Evolutionary conservation across 1,284 basidiomycete genomes (phyloP).

Genomic region (Vanrija humicola): DNA sequence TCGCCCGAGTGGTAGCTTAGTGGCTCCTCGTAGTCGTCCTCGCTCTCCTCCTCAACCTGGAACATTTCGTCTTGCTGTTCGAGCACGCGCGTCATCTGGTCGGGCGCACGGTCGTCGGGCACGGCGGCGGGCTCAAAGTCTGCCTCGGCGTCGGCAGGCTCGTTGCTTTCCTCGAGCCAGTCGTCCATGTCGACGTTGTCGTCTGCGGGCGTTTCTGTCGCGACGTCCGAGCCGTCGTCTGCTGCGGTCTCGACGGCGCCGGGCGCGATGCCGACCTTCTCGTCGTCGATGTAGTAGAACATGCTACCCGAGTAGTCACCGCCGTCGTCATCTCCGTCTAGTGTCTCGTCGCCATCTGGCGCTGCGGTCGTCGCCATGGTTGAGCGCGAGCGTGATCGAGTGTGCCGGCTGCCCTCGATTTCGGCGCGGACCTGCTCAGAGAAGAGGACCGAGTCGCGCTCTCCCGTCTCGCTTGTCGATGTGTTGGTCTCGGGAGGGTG

Average conservation of each 20-base stretch:
- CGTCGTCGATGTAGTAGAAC: conserved; percentile 12
- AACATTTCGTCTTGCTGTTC: conserved; percentile 1
- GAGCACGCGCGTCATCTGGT: conserved; percentile 10
- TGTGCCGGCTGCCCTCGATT: conserved; percentile 2
- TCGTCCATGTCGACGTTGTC: conserved; percentile 17
- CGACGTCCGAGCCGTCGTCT: conserved; percentile 14
- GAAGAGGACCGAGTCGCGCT: conserved; percentile 34
- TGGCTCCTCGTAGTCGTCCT: conserved; percentile 16
- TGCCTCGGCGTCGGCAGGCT: conserved; percentile 25
- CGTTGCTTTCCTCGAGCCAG: conserved; percentile 32
- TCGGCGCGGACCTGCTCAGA: conserved; percentile 29
- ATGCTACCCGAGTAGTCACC: not conserved
- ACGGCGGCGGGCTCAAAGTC: conserved; percentile 39
- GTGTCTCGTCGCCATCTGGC: not conserved
- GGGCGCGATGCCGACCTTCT: not conserved
- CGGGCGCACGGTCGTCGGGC: conserved; percentile 51
- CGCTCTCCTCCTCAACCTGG: conserved; percentile 8
- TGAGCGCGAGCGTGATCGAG: conserved; percentile 1
- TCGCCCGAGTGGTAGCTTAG: conserved; percentile 44
- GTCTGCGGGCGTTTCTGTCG: conserved; percentile 19
- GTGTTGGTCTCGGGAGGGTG: not conserved
- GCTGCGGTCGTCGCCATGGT: conserved; percentile 1
- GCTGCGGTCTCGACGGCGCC: conserved; percentile 19
- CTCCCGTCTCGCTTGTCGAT: conserved; percentile 24
- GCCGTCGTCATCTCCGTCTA: not conserved